A percentile compares a stretch with the other conserved stretches of the same genome.
Evolutionary conservation across 2,329 filamentous ascomycete species (phyloP).

Genomic region (Verticillium longisporum): DNA sequence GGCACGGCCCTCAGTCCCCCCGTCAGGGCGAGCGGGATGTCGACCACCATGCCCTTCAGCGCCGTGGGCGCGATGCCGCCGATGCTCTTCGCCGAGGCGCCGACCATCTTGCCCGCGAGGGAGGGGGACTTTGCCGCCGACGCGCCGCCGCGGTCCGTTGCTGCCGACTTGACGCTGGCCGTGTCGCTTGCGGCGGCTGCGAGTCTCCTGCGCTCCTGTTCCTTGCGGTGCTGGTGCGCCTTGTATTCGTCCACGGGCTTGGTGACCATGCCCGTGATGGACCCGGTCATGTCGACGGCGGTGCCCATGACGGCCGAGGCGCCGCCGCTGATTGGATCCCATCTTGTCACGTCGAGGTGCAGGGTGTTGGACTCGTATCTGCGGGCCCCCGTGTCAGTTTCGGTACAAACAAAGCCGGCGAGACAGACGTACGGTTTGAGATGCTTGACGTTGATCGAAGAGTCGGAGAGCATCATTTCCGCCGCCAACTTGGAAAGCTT

Average conservation of each 20-base stretch:
- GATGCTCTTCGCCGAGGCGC: conserved; percentile 61
- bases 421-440: conserved; percentile 57
- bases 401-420: too few species aligned
- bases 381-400: not conserved
- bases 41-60: conserved; percentile 67
- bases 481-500: conserved; percentile 61
- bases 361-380: conserved; percentile 14
- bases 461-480: conserved; percentile 57
- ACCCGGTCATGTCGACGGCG: conserved; percentile 51
- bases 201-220: not conserved
- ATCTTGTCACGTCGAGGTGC: conserved; percentile 19
- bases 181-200: not conserved
- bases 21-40: conserved; percentile 74
- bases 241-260: not conserved
- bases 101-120: conserved; percentile 45
- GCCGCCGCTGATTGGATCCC: conserved; percentile 19
- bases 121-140: not conserved
- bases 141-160: not conserved
- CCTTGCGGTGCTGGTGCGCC: not conserved
- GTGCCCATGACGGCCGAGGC: conserved; percentile 11
- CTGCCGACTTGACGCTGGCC: conserved; percentile 15
- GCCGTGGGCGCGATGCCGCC: conserved; percentile 68
- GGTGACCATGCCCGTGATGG: conserved; percentile 25
- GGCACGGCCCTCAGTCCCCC: conserved; percentile 87
- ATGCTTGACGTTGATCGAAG: conserved; percentile 60